These are phyloP conservation scores for Parastagonospora nodorum DNA, from an alignment of 2,329 filamentous ascomycete genomes.

Conservation along the genomic window DNA sequence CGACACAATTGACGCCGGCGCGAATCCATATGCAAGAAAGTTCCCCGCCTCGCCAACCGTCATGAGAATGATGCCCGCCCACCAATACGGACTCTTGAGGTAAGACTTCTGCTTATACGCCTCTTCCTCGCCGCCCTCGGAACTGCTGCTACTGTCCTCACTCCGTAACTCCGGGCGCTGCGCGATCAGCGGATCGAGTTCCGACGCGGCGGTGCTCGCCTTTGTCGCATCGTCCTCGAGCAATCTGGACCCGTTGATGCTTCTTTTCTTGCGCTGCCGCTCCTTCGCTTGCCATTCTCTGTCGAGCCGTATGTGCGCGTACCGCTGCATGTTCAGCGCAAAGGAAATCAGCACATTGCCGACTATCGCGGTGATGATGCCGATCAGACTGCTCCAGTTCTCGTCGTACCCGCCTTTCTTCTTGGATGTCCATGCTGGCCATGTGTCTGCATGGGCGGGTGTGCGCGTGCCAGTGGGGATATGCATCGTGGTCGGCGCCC, in stretches of 20 bases:
- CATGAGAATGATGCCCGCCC: slow-evolving; percentile 91
- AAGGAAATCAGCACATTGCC: slow-evolving; percentile 95
- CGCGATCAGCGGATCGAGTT: slow-evolving; percentile 43
- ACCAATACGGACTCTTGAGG: slow-evolving; percentile 92
- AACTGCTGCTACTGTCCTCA: slow-evolving; percentile 10
- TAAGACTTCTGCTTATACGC: slow-evolving; percentile 69
- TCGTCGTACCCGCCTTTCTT: slow-evolving; percentile 29
- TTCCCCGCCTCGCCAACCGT: slow-evolving; percentile 92
- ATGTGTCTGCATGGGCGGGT: slow-evolving; percentile 20
- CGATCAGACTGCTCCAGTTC: slow-evolving; percentile 89
- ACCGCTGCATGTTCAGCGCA: slow-evolving; percentile 93
- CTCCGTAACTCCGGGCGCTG: slow-evolving; percentile 44
- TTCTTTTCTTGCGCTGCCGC: slow-evolving; percentile 35
- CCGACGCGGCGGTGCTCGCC: slow-evolving; percentile 20
- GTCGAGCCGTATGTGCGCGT: slow-evolving; percentile 86
- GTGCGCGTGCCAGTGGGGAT: slow-evolving; percentile 31
- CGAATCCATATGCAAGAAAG: slow-evolving; percentile 96
- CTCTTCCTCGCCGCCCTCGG: slow-evolving; percentile 34
- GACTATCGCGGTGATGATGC: slow-evolving; percentile 88
- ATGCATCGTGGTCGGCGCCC: slow-evolving; percentile 29
- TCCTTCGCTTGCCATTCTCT: slow-evolving; percentile 65
- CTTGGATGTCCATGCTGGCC: slow-evolving; percentile 14
- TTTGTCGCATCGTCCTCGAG: slow-evolving; percentile 35
- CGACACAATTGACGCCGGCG: slow-evolving; percentile 95
- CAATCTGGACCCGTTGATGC: slow-evolving; percentile 44